Evolutionary conservation across 2,329 filamentous ascomycete species (phyloP), one percentile per base, ranked within the genome.

Genomic region (Chrysosporium keratinophilum): DNA sequence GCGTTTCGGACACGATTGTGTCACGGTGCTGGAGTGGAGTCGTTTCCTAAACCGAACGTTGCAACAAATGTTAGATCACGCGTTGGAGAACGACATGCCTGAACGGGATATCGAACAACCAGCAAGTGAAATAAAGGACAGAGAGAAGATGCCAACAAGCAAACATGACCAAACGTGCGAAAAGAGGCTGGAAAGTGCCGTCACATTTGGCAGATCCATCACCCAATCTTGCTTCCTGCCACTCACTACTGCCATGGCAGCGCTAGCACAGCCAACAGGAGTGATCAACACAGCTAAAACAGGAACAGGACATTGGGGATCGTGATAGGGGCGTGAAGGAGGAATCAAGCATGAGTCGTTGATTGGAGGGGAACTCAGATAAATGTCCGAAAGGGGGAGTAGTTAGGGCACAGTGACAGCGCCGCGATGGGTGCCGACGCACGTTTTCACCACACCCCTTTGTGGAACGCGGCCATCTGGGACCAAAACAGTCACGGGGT

Each of bases 401-500:
- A 40, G 9, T 49, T 40, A 12, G 19, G 33, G 34, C 17, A 14
- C 34, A 49, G 31, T 10, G 31, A 47, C 17, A 19, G 11, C 6
- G 23, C 15, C 15, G 28, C 33, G 19, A 17, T 23, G 17, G 46
- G 15, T 15, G 14, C 5, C 3, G 41, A n/a, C 34, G 43, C 50
- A 53, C 42, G 50, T 53, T 53, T 40, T 41, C 23, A 31, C 20
- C 43, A 53, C 50, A 53, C 50, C 42, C 50, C 46, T 34, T 47
- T 46, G 11, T 54, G 51, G 46, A 15, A 19, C 14, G 20, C 31
- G 17, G 9, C 33, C 23, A 11, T 42, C 49, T 45, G 48, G 53
- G 48, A 41, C 43, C 43, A 39, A 15, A 19, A 19, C 55, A 41
- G 54, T 54, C 54, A 56, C 47, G 47, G 51, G 48, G 49, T 33